Evolutionary conservation across 805 yeast species (phyloP).

Genomic region (Metschnikowia kofuensis): DNA sequence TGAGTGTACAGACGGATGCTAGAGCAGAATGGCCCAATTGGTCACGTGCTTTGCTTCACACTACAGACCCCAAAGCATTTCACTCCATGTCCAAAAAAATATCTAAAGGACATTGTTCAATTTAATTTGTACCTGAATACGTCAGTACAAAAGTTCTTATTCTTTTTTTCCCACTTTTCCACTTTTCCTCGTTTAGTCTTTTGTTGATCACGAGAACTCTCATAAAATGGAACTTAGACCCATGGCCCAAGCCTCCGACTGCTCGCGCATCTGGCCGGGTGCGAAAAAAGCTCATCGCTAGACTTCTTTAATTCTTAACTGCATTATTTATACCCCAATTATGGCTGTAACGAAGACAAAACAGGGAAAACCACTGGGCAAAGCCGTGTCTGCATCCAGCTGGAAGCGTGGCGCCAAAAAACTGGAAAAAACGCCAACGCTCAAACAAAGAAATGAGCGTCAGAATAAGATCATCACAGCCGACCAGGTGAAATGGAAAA

Average conservation of each 20-base stretch:
- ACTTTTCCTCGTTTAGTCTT: too few relatives aligned
- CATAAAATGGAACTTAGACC: too few relatives aligned
- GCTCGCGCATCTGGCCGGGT: conserved; percentile 1
- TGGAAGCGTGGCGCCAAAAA: conserved; percentile 1
- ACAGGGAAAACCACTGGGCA: not conserved
- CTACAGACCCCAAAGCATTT: too few relatives aligned
- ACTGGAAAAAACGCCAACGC: conserved; percentile 20
- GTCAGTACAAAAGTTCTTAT: too few relatives aligned
- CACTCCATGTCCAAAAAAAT: too few relatives aligned
- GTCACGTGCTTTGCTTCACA: too few relatives aligned
- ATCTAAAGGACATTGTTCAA: too few relatives aligned
- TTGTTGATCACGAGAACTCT: too few relatives aligned
- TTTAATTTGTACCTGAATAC: too few relatives aligned
- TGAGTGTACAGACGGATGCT: too few relatives aligned
- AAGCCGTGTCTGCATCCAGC: not conserved
- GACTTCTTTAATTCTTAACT: not conserved
- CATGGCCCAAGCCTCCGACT: not conserved
- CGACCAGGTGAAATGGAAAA: conserved; percentile 67
- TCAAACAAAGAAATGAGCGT: conserved; percentile 28
- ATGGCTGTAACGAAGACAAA: conserved; percentile 5
- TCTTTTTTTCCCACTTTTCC: too few relatives aligned
- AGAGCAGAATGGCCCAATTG: too few relatives aligned
- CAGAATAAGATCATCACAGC: conserved; percentile 45
- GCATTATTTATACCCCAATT: not conserved
- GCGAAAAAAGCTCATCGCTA: conserved; percentile 9